Conservation (phyloP, 2,329 filamentous ascomycete species). For the Sclerotinia nivalis region DNA sequence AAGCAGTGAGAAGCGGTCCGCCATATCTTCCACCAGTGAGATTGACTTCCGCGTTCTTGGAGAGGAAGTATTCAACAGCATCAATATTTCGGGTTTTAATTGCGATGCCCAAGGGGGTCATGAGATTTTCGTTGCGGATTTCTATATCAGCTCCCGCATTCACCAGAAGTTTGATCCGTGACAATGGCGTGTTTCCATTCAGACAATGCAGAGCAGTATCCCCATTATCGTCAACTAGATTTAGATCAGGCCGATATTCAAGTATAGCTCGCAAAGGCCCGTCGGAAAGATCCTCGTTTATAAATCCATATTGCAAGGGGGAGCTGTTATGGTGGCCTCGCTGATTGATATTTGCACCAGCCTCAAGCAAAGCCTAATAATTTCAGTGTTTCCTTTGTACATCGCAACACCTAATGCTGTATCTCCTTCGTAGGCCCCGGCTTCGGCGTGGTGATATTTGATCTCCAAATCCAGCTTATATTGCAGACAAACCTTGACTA, state of each 20-base stretch:
- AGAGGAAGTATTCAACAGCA: not conserved
- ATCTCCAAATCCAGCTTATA: not conserved
- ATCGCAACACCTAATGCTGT: not conserved
- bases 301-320: not conserved
- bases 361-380: not conserved
- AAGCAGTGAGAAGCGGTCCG: not conserved
- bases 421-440: no score
- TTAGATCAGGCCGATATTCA: not conserved
- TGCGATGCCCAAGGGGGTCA: not conserved
- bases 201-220: not conserved
- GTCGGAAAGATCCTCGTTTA: not conserved
- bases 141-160: not conserved
- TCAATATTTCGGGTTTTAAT: not conserved
- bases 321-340: not conserved
- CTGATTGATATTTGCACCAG: not conserved
- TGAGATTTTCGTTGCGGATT: not conserved
- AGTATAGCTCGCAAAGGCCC: not conserved
- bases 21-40: not conserved
- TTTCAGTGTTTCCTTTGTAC: not conserved
- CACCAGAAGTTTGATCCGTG: not conserved
- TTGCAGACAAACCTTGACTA: not conserved
- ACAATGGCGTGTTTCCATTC: not conserved
- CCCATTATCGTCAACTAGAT: not conserved
- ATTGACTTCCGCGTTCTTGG: not conserved
- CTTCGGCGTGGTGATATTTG: not conserved